Evolutionary conservation across 2,329 filamentous ascomycete genomes (phyloP), one percentile per base, ranked within the genome.

Genomic region (Pseudogymnoascus sp.): DNA sequence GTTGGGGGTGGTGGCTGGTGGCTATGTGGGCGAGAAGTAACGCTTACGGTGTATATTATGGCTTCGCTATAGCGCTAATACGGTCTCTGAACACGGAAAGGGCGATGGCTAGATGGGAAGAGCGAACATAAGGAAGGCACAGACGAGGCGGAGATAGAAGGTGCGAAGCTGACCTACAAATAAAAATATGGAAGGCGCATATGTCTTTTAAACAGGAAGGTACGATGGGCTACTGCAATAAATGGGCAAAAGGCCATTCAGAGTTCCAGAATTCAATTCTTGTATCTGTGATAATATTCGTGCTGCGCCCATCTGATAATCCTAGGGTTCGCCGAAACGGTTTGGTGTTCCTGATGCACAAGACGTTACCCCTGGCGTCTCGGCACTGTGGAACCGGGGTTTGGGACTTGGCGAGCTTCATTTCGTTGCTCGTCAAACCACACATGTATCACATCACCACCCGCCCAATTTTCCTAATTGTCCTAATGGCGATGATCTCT

Each of bases 361-460:
- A 6, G 28, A 35, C n/a, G 46, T 53, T 53, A 31, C 50, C 50
- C 50, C 50, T 33, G 50, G 10, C 50, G 50, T 28, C 46, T 33
- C 50, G 28, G 50, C 50, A 33, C 4, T 16, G 10, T 33, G 26
- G 28, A 12, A 56, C 50, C 10, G 50, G 50, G 31, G 31, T 53
- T 56, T 56, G 26, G 28, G 3, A 56, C 50, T 56, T 56, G 50
- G 50, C 50, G n/a, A 33, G 50, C 50, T 12, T 56, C 50, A 56
- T 56, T 33, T 56, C 14, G n/a, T 11, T 33, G 50, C 28, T 56
- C 28, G 16, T 56, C 50, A 56, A 56, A 56, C 50, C 50, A 33
- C 28, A n/a, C 50, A n/a, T 56, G 50, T 56, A 56, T 56, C 50
- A 56, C 50, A 56, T 56, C 50, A 56, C 50, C 50, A 56, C n/a